Evolutionary conservation across 2,329 filamentous ascomycete species (phyloP).

Genomic region (Lachnellula hyalina): DNA sequence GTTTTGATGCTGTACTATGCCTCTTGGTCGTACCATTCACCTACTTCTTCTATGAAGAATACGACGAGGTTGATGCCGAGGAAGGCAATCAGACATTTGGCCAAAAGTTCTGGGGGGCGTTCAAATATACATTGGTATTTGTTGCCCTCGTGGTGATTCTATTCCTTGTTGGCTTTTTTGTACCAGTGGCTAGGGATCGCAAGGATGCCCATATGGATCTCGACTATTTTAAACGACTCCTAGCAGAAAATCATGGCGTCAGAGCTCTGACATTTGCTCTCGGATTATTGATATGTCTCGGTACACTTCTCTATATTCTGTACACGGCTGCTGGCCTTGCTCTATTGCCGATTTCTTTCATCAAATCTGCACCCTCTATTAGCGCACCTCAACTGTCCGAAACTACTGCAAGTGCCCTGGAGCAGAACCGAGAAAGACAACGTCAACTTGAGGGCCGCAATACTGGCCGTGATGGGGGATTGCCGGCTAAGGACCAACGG

Average conservation of each 20-base stretch:
- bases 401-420: slow-evolving; percentile 73
- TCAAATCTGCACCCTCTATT: slow-evolving; percentile 84
- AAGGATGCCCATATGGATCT: slow-evolving; percentile 67
- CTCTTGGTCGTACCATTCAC: slow-evolving; percentile 87
- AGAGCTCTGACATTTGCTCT: slow-evolving; percentile 86
- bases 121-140: slow-evolving; percentile 88
- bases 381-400: slow-evolving; percentile 75
- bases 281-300: slow-evolving; percentile 81
- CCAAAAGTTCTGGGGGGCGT: slow-evolving; percentile 71
- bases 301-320: slow-evolving; percentile 77
- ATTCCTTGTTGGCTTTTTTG: slow-evolving; percentile 91
- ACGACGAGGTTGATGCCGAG: slow-evolving; percentile 83
- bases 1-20: slow-evolving; percentile 83
- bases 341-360: slow-evolving; percentile 80
- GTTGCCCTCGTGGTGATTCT: slow-evolving; percentile 72
- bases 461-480: slow-evolving; percentile 64
- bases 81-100: slow-evolving; percentile 67
- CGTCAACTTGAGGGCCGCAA: slow-evolving; percentile 85
- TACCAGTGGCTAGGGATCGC: slow-evolving; percentile 68
- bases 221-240: slow-evolving; percentile 83
- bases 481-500: slow-evolving; percentile 79
- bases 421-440: slow-evolving; percentile 85
- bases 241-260: slow-evolving; percentile 84
- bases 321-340: slow-evolving; percentile 89
- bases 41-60: slow-evolving; percentile 98